phyloP scores from a whole-genome alignment of 129 eudicot species.

The Helichrysum umbraculigerum region DNA sequence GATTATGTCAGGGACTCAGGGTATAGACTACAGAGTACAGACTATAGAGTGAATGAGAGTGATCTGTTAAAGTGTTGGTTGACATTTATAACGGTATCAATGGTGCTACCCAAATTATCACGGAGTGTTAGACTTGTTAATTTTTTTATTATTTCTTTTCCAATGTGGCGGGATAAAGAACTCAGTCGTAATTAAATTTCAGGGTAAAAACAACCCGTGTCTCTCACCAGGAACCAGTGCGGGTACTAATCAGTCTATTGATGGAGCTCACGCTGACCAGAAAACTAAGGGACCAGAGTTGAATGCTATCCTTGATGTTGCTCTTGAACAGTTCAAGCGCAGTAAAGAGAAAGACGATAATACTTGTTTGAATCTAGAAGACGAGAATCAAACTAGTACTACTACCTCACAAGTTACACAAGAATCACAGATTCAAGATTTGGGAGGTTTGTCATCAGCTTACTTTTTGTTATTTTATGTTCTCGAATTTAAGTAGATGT shows the following conservation, averaged over 20 bases:
- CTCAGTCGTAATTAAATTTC: conserved; percentile 18
- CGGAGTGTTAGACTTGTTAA: not conserved
- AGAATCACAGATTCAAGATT: conserved; percentile 32
- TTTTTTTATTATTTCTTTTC: not conserved
- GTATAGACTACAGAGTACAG: no score
- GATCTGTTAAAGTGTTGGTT: no score
- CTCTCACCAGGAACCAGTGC: conserved; percentile 35
- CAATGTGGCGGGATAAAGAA: not conserved
- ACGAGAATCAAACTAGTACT: conserved; percentile 23
- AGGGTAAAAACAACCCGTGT: conserved; percentile 61
- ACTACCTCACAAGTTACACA: conserved; percentile 14
- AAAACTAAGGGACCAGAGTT: conserved; percentile 34
- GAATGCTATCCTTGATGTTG: conserved; percentile 38
- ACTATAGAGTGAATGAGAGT: not conserved
- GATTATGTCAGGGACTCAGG: not conserved
- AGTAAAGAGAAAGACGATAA: conserved; percentile 21
- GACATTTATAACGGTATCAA: no score
- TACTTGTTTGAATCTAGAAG: conserved; percentile 17
- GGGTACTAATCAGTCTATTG: conserved; percentile 15
- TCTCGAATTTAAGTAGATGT: not conserved
- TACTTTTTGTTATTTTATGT: not conserved
- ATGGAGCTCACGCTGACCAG: conserved; percentile 21
- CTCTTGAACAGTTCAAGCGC: conserved; percentile 51
- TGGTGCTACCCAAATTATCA: no score
- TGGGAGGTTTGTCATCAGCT: conserved; percentile 41